Base-by-base conservation (phyloP, 768 basidiomycete genomes). In the Nidularia sp. region DNA sequence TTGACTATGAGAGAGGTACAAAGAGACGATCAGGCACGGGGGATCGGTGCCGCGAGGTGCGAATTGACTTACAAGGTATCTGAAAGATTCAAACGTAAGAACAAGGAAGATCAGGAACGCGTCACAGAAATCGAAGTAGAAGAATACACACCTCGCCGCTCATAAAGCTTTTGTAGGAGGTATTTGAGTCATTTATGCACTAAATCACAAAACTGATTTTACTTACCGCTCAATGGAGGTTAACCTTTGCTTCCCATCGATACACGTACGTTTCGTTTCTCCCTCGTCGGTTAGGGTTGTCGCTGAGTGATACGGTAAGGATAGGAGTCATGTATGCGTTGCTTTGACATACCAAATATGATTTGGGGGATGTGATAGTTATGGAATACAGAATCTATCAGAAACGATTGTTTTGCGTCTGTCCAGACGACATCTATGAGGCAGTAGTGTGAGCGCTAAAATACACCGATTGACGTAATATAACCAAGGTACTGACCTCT, bases 231-330 rank as follows among this genome's bases (percentile, higher is more conserved):
- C 72, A 29, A 88, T 79, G 0, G 86, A 86, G 0, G 86, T 86
- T 54, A 88, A 61, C 33, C 86, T 73, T 56, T 88, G 86, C 60
- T 88, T 88, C n/a, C 86, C 86, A 55, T 88, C 87, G 10, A 86
- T 85, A 54, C 85, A 87, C 0, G 73, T 72, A 18, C 78, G 73
- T 10, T 12, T 12, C 15, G 60, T 58, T 55, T 80, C 78, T 5
- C 61, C 63, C 3, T 75, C 78, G 34, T 81, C 73, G 2, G 71
- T 65, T 13, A 64, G 59, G 2, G 54, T 48, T 0, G 63, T 67
- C 4, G 77, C 73, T 34, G 75, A 32, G 13, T 32, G 34, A 12
- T n/a, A 13, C 50, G n/a, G 12, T 47, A 53, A 15, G 32, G 25
- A 49, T n/a, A 6, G 10, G 25, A 36, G 25, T 34, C 29, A 6